These are phyloP conservation scores for Hanseniaspora occidentalis DNA, from an alignment of 805 yeast genomes.

Conservation along the genomic window DNA sequence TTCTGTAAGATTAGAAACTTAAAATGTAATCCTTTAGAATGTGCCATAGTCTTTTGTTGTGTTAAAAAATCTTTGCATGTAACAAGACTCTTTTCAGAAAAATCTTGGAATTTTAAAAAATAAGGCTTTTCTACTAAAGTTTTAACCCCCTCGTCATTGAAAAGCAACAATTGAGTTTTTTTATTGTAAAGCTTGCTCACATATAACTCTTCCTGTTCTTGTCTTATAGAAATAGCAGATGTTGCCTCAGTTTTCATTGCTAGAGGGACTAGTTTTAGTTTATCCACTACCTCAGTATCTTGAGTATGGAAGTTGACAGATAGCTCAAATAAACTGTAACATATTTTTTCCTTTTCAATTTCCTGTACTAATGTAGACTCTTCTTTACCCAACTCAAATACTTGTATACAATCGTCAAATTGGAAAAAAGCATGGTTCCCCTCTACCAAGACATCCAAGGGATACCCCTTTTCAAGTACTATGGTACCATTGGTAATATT, in stretches of 20 bases:
- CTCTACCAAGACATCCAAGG: conserved; percentile 12
- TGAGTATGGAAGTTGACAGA: background rate
- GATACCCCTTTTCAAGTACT: conserved; percentile 16
- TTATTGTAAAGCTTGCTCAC: conserved; percentile 12
- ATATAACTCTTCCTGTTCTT: conserved; percentile 16
- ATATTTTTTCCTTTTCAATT: background rate
- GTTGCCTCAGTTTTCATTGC: conserved; percentile 1
- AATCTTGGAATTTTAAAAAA: conserved; percentile 15
- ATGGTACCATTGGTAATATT: conserved; percentile 22
- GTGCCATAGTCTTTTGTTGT: background rate
- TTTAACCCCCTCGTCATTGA: conserved; percentile 12
- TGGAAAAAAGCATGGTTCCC: conserved; percentile 2
- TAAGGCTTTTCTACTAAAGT: conserved; percentile 11
- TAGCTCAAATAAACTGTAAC: background rate
- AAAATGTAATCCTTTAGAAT: background rate
- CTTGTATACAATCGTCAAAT: background rate
- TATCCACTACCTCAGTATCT: conserved; percentile 9
- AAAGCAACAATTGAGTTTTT: conserved; percentile 11
- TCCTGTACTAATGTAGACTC: background rate
- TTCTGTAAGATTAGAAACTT: conserved; percentile 12
- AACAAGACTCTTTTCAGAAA: conserved; percentile 13
- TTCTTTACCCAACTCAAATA: background rate
- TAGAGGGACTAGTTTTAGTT: conserved; percentile 15
- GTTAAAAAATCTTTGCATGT: conserved; percentile 11
- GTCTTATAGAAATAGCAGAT: conserved; percentile 8